Base-by-base conservation (phyloP, 2,329 filamentous ascomycete genomes). In the Clonostachys rhizophaga region DNA sequence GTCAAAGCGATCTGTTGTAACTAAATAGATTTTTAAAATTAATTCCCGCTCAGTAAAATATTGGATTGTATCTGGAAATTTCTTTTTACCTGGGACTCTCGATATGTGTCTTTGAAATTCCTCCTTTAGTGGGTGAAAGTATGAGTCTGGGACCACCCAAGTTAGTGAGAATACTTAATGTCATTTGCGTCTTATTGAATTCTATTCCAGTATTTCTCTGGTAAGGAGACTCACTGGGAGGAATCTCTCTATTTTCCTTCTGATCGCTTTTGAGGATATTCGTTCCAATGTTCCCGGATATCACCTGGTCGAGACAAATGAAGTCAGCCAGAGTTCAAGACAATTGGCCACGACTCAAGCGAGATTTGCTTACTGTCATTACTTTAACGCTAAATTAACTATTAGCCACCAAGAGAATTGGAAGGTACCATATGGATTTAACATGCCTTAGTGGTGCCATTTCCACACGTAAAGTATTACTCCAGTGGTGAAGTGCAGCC, bases 381-480 rank as follows among this genome's bases (percentile, higher is more conserved):
- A 43, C 42, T 33, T 33, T 43, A 20, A 43, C 42, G 10, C 42
- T 43, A 16, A 34, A n/a, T 13, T 14, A 9, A 5, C 14, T n/a
- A n/a, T 39, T 17, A 30, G 33, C 12, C 12, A 12, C 1, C 33
- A 16, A 12, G 17, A 33, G 17, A 16, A 43, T 9, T 10, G 33
- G 12, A 33, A 12, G 24, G 33, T 6, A 24, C 5, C 17, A 13
- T 17, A 5, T 2, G 12, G 18, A 17, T 13, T 24, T 9, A 17
- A 48, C 50, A 43, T 44, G 50, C 57, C 51, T 51, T 6, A 58
- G 52, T 5, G 56, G 57, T 12, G 50, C 48, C 48, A 59, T 49
- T 37, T 59, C 57, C 41, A 58, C 52, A 11, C 50, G 45, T 20
- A 58, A 35, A 2, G 47, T 46, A 39, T 55, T 51, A 2, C 52